phyloP scores from a whole-genome alignment of 2,329 filamentous ascomycete genomes.

The Penicillium psychrosexuale region DNA sequence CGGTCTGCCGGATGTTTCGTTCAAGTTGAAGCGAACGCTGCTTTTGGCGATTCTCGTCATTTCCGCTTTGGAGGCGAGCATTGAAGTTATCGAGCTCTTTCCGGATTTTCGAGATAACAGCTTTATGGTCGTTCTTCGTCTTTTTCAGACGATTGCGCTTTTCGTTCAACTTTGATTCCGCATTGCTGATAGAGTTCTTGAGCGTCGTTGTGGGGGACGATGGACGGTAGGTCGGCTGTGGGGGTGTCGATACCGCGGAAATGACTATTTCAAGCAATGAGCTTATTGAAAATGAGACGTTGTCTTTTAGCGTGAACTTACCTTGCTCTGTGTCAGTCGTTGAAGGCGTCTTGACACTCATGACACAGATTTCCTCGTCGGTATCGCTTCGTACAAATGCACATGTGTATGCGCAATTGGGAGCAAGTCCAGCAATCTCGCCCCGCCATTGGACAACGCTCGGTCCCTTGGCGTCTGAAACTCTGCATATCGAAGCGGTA shows the following conservation, averaged over 20 bases:
- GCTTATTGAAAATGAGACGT: background rate
- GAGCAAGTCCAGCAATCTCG: slow-evolving; percentile 63
- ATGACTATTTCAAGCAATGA: slow-evolving; percentile 24
- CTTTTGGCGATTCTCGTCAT: slow-evolving; percentile 60
- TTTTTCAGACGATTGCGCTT: slow-evolving; percentile 58
- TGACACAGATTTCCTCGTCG: slow-evolving; percentile 56
- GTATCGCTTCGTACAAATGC: slow-evolving; percentile 59
- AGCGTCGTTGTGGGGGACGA: slow-evolving; percentile 64
- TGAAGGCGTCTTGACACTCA: slow-evolving; percentile 61
- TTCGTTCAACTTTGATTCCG: slow-evolving; percentile 59
- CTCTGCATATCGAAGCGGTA: slow-evolving; percentile 54
- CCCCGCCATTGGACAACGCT: slow-evolving; percentile 54
- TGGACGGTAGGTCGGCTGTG: slow-evolving; percentile 59
- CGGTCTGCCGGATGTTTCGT: slow-evolving; percentile 61
- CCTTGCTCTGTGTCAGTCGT: slow-evolving; percentile 59
- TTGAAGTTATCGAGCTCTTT: slow-evolving; percentile 60
- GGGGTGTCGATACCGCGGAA: slow-evolving; percentile 46
- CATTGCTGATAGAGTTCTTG: slow-evolving; percentile 62
- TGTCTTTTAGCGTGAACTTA: slow-evolving; percentile 29
- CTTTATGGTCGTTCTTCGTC: slow-evolving; percentile 60
- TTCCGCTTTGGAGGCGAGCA: slow-evolving; percentile 57
- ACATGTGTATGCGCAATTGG: slow-evolving; percentile 62
- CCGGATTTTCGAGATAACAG: slow-evolving; percentile 55
- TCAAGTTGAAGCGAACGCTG: slow-evolving; percentile 61
- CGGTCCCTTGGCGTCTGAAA: slow-evolving; percentile 44